A percentile compares a stretch with the other conserved stretches of the same genome.
Evolutionary conservation across 2,329 filamentous ascomycete genomes (phyloP).

Genomic region (Neurospora sp.): DNA sequence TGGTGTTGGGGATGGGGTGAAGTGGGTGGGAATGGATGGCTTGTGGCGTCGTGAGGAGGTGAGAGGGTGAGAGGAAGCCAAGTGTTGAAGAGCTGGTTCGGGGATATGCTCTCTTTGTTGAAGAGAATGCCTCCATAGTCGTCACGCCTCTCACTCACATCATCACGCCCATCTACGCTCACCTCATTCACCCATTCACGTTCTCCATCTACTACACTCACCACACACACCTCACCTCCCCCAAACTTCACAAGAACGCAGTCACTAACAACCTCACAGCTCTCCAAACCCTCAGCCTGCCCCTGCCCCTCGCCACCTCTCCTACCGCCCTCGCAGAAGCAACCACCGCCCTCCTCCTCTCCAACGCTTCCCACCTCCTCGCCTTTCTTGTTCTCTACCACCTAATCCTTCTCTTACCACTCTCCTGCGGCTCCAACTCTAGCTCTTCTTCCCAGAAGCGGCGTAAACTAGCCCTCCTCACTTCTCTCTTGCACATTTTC

Average conservation of each 20-base stretch:
- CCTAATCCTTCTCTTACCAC: slow-evolving; percentile 45
- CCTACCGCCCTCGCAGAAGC: slow-evolving; percentile 12
- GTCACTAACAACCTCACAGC: not conserved
- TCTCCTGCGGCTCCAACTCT: not conserved
- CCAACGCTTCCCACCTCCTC: slow-evolving; percentile 65
- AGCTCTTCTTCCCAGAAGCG: no score
- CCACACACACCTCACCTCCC: not conserved
- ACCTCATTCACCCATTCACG: not conserved
- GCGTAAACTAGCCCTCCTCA: slow-evolving; percentile 48
- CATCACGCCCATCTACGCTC: not conserved
- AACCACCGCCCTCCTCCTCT: slow-evolving; percentile 53
- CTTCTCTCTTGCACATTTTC: slow-evolving; percentile 67
- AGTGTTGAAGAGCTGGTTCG: not conserved
- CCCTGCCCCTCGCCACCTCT: not conserved
- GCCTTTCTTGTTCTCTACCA: slow-evolving; percentile 64
- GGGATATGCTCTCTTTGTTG: not conserved
- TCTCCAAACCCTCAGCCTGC: slow-evolving; percentile 2
- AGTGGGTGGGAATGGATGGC: not conserved
- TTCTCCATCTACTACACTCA: no score
- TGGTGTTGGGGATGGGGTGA: not conserved
- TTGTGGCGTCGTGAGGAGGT: not conserved
- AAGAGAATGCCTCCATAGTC: not conserved
- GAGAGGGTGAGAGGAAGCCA: not conserved
- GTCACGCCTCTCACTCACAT: not conserved
- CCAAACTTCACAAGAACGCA: not conserved